These are phyloP conservation scores for Rhizopogon vesiculosus DNA, from an alignment of 768 basidiomycete genomes.

Conservation along the genomic window DNA sequence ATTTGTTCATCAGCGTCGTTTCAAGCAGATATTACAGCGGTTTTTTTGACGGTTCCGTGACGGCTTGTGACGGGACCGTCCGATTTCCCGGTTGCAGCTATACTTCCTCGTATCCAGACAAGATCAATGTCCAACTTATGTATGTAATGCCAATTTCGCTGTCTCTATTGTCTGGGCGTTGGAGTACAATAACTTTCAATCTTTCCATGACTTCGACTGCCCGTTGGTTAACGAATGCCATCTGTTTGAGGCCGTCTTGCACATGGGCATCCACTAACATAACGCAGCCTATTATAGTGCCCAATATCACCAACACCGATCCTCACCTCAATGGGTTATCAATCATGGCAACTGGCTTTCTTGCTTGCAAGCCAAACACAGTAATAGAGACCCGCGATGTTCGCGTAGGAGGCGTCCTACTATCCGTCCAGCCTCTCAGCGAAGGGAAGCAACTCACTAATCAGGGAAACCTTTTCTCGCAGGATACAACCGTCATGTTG, in stretches of 20 bases:
- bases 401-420: slow-evolving; percentile 10
- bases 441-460: slow-evolving; percentile 5
- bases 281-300: slow-evolving; percentile 9
- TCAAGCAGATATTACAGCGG: too few species aligned
- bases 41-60: too few species aligned
- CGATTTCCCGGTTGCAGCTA: too few species aligned
- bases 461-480: slow-evolving; percentile 18
- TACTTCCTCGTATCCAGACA: neutral
- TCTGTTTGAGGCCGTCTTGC: slow-evolving; percentile 20
- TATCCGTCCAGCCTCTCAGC: slow-evolving; percentile 15
- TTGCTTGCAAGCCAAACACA: slow-evolving; percentile 18
- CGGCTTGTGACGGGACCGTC: too few species aligned
- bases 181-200: slow-evolving; percentile 15
- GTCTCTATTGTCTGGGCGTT: slow-evolving; percentile 20
- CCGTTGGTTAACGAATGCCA: slow-evolving; percentile 25
- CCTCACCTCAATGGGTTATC: neutral
- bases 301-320: slow-evolving; percentile 10
- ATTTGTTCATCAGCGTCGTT: too few species aligned
- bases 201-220: slow-evolving; percentile 14
- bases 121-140: neutral
- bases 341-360: slow-evolving; percentile 16
- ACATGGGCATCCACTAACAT: slow-evolving; percentile 25
- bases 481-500: slow-evolving; percentile 19
- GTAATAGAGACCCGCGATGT: slow-evolving; percentile 24
- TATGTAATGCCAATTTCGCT: slow-evolving; percentile 12